Percentiles rank a stretch among this genome's conserved stretches.
Conservation (phyloP, 2,329 filamentous ascomycete species). For the Didymella sp. region DNA sequence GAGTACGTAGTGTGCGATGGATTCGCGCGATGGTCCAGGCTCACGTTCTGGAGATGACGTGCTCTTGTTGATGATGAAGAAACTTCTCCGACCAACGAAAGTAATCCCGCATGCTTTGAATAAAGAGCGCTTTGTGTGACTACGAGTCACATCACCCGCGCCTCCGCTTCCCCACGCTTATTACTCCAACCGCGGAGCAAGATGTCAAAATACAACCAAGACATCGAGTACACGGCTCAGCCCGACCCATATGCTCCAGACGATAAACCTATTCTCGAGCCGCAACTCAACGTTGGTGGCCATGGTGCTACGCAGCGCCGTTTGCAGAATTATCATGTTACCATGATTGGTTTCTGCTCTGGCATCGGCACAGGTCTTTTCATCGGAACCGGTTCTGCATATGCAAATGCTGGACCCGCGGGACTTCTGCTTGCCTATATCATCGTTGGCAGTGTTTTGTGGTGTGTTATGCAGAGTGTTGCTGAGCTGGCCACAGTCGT, state of each 20-base stretch:
- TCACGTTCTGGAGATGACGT: conserved; percentile 25
- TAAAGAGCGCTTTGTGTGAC: conserved; percentile 13
- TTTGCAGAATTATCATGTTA: conserved; percentile 29
- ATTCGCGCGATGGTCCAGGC: conserved; percentile 21
- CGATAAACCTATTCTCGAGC: conserved; percentile 27
- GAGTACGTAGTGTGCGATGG: background rate
- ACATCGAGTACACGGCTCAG: conserved; percentile 24
- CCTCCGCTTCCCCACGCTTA: conserved; percentile 8
- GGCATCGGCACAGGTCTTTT: conserved; percentile 32
- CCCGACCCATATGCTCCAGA: conserved; percentile 18
- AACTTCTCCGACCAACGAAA: conserved; percentile 18
- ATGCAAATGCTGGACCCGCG: conserved; percentile 50
- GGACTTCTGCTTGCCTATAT: conserved; percentile 65
- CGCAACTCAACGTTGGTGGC: conserved; percentile 28
- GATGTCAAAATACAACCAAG: conserved; percentile 22
- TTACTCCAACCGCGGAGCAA: background rate
- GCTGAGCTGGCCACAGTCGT: conserved; percentile 63
- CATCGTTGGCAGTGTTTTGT: conserved; percentile 61
- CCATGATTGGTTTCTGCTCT: conserved; percentile 32
- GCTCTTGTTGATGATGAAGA: conserved; percentile 26
- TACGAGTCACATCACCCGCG: background rate
- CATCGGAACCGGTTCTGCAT: conserved; percentile 29
- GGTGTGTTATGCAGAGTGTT: conserved; percentile 66
- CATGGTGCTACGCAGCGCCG: conserved; percentile 30
- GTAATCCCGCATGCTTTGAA: conserved; percentile 1